A percentile compares a stretch with the other conserved stretches of the same genome.
Evolutionary conservation across 1,284 basidiomycete genomes (phyloP).

Genomic region (Wallemia ichthyophaga): DNA sequence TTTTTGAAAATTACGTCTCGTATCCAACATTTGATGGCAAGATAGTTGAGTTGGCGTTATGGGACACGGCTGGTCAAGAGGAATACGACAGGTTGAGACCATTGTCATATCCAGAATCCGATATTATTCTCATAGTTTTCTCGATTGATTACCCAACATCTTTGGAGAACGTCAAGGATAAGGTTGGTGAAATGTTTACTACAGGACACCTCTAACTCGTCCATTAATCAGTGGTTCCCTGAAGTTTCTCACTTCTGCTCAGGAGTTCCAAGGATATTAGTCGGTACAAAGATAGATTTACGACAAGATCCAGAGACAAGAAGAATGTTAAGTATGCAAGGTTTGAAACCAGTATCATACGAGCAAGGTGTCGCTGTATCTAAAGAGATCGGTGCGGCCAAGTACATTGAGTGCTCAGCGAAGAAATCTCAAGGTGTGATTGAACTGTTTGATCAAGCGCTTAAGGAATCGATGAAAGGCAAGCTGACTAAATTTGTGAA

Average conservation of each 20-base stretch:
- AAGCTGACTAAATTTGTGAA: neutral
- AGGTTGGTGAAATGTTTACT: constrained; percentile 11
- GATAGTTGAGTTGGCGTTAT: constrained; percentile 49
- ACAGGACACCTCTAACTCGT: neutral
- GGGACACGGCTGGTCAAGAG: constrained; percentile 39
- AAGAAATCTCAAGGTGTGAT: constrained; percentile 66
- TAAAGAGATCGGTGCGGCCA: constrained; percentile 64
- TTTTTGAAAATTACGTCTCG: constrained; percentile 12
- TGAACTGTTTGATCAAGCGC: constrained; percentile 70
- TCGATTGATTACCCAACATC: constrained; percentile 89
- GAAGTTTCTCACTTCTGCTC: constrained; percentile 96
- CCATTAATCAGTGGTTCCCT: constrained; percentile 48
- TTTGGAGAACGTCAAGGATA: constrained; percentile 70
- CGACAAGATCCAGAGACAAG: constrained; percentile 59
- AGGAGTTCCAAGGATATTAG: constrained; percentile 64
- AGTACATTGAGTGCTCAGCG: constrained; percentile 76
- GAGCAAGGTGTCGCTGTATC: constrained; percentile 53
- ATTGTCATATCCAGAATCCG: constrained; percentile 74
- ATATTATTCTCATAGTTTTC: constrained; percentile 56
- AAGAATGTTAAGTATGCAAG: constrained; percentile 76
- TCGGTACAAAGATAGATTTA: constrained; percentile 80
- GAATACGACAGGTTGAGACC: constrained; percentile 78
- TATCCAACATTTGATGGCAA: constrained; percentile 27
- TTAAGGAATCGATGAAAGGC: constrained; percentile 49
- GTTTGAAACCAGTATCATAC: constrained; percentile 46